These are phyloP conservation scores for Arxiozyma bovina DNA, from an alignment of 1,139 yeast species.

Conservation along the genomic window DNA sequence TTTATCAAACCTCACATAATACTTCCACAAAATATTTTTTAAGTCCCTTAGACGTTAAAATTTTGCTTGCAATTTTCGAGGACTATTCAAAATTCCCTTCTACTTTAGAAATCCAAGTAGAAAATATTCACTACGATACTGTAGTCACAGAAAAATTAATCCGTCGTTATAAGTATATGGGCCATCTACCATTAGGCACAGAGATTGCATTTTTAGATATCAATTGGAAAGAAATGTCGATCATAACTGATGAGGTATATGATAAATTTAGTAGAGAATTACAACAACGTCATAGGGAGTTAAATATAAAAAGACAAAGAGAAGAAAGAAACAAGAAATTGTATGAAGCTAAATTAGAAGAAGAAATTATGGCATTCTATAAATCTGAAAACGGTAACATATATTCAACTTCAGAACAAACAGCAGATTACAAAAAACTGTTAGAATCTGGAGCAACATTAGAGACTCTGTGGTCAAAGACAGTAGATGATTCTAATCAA, in stretches of 20 bases:
- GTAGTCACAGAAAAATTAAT: conserved; percentile 44
- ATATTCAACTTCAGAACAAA: conserved; percentile 1
- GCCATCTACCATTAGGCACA: conserved; percentile 79
- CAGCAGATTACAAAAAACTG: conserved; percentile 8
- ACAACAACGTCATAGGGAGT: conserved; percentile 46
- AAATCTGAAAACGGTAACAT: conserved; percentile 43
- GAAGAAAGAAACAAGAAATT: conserved; percentile 59
- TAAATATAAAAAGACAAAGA: conserved; percentile 44
- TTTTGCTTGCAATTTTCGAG: conserved; percentile 56
- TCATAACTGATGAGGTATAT: conserved; percentile 47
- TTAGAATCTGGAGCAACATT: conserved; percentile 6
- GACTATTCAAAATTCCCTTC: conserved; percentile 61
- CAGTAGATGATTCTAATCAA: background rate
- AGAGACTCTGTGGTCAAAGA: conserved; percentile 13
- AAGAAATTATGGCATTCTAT: conserved; percentile 47
- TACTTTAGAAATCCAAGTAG: conserved; percentile 51
- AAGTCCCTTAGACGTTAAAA: conserved; percentile 70
- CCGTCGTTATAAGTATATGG: conserved; percentile 60
- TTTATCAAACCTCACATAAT: conserved; percentile 68
- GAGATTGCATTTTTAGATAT: conserved; percentile 79
- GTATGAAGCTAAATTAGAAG: conserved; percentile 58
- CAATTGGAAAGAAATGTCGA: conserved; percentile 51
- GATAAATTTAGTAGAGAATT: conserved; percentile 51
- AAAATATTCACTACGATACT: conserved; percentile 58
- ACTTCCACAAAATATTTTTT: conserved; percentile 55